These are phyloP conservation scores for Cryptococcus sp. DNA, from an alignment of 1,284 basidiomycete species.

Conservation along the genomic window DNA sequence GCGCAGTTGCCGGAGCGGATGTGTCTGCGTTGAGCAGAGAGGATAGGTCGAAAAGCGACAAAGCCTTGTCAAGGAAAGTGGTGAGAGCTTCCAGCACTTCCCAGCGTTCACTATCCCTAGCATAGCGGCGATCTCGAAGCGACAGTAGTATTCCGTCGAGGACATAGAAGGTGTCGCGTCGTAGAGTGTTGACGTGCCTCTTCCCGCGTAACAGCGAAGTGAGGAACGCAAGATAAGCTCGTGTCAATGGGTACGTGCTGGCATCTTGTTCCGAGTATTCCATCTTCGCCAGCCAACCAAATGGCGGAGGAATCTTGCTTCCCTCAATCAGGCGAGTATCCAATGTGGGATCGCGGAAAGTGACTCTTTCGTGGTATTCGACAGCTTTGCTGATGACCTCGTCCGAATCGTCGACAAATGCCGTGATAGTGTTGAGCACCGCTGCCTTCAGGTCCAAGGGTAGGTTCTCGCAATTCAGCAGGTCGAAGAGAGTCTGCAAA, in stretches of 20 bases:
- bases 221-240: slow-evolving; percentile 82
- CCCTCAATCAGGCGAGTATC: slow-evolving; percentile 33
- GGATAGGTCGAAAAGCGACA: slow-evolving; percentile 79
- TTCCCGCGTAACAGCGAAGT: slow-evolving; percentile 67
- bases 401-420: slow-evolving; percentile 68
- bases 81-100: slow-evolving; percentile 80
- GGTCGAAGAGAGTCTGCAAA: slow-evolving; percentile 73
- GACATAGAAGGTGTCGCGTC: slow-evolving; percentile 67
- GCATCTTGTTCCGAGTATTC: slow-evolving; percentile 81
- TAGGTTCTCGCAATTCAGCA: slow-evolving; percentile 79
- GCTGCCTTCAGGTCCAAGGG: slow-evolving; percentile 85
- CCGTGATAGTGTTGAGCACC: slow-evolving; percentile 77
- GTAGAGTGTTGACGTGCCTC: slow-evolving; percentile 60
- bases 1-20: slow-evolving; percentile 34
- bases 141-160: slow-evolving; percentile 79
- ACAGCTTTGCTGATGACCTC: slow-evolving; percentile 75
- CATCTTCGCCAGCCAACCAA: slow-evolving; percentile 49
- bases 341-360: slow-evolving; percentile 58
- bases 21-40: slow-evolving; percentile 42
- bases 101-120: slow-evolving; percentile 77
- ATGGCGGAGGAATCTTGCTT: slow-evolving; percentile 30
- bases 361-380: slow-evolving; percentile 65
- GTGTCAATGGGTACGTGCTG: slow-evolving; percentile 79
- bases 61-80: slow-evolving; percentile 78
- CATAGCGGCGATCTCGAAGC: slow-evolving; percentile 66